Conservation (phyloP, 73 alveolate species). For the Symbiodinium pilosum region DNA sequence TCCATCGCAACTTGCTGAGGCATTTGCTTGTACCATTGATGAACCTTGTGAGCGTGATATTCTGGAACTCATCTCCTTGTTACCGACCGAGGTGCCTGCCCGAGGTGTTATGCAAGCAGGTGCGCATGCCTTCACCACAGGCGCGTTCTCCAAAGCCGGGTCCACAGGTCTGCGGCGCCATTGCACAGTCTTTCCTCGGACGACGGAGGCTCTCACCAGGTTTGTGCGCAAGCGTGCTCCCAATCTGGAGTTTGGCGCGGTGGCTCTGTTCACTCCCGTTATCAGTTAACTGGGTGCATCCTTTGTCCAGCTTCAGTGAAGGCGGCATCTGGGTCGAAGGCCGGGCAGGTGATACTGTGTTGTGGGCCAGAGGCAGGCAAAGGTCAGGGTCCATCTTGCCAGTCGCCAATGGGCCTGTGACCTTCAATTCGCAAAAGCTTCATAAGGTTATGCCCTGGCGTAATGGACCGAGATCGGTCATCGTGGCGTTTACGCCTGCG, state of each 20-base stretch:
- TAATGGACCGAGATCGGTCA: background rate
- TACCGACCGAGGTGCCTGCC: background rate
- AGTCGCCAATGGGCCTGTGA: background rate
- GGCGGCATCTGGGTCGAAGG: background rate
- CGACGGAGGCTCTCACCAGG: background rate
- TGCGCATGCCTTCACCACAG: background rate
- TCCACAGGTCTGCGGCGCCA: background rate
- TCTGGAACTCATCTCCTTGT: background rate
- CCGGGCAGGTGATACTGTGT: background rate
- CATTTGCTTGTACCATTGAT: background rate
- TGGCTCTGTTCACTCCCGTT: no score
- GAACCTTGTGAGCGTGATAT: background rate
- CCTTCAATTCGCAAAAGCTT: background rate
- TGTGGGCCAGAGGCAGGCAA: background rate
- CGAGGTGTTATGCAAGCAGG: background rate
- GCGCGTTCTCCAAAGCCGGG: background rate
- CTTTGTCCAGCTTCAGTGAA: background rate
- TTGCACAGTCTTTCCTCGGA: background rate
- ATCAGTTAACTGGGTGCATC: background rate
- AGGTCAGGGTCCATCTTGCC: background rate
- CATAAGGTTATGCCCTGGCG: background rate
- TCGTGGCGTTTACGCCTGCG: background rate
- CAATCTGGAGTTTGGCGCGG: no score
- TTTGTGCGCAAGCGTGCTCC: no score
- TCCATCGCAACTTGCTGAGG: background rate